Evolutionary conservation across 1,139 yeast genomes (phyloP), one percentile per base, ranked within the genome.

Genomic region (Spathaspora sp.): DNA sequence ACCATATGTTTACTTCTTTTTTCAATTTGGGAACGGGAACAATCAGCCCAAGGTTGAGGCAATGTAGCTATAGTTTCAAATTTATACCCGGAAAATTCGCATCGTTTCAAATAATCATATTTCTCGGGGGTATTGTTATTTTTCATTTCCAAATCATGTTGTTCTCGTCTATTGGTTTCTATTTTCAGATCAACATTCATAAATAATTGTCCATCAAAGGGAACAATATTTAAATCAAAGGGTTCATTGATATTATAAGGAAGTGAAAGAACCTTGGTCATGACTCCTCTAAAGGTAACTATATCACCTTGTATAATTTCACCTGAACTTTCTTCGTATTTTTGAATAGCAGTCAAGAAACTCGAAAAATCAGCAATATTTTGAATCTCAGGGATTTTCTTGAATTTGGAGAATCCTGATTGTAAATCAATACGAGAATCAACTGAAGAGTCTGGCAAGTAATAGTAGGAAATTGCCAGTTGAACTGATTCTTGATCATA

Each of bases 151-250:
- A 49, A 55, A 15, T 61, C 55, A 48, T 68, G 65, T 54, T 51
- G 63, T 44, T 45, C 63, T 48, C 58, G 62, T 52, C 56, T 63
- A 39, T 53, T 62, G 58, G 68, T 49, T 47, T 67, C 76, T 13
- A 67, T 59, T 23, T 66, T 72, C 39, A 70, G 72, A 57, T 86
- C 87, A 44, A 78, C 76, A 55, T 84, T 87, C 41, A 93, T 81
- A 61, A 90, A 89, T n/a, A 93, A 64, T 57, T 89, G 96, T 0
- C 93, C 96, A 61, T 91, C 97, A 62, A 78, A 72, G 2, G 69
- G 65, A 16, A 89, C 78, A 7, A 88, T 66, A 51, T 88, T 82
- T 46, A 87, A 67, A 51, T 81, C 82, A 15, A 90, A 65, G n/a
- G 79, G 76, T 47, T 86, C 86, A 36, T 70, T 65, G 27, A 64